A percentile compares a stretch with the other conserved stretches of the same genome.
These are phyloP conservation scores for Brassica nigra DNA, from an alignment of 345 rosid genomes.

Conservation along the genomic window DNA sequence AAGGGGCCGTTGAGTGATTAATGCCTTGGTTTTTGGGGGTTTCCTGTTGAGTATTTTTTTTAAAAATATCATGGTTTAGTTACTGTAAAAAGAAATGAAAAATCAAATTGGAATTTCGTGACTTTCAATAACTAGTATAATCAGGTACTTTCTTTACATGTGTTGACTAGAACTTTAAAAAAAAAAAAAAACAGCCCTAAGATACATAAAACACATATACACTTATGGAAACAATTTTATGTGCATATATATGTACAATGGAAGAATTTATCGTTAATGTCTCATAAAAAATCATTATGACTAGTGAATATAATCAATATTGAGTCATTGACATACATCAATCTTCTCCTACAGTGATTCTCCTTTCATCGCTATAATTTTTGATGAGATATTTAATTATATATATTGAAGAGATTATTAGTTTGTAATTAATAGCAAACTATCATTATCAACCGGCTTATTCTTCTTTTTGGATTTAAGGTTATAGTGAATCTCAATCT, in stretches of 20 bases:
- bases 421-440: neutral
- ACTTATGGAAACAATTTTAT: neutral
- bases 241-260: neutral
- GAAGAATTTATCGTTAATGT: neutral
- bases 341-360: neutral
- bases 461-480: conserved; percentile 25
- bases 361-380: neutral
- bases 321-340: neutral
- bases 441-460: conserved; percentile 32
- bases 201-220: neutral
- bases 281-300: neutral
- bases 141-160: neutral
- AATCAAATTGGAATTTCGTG: too few species aligned
- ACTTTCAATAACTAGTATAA: too few species aligned
- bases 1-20: conserved; percentile 21
- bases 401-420: neutral
- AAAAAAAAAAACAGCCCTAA: neutral
- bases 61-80: neutral
- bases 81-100: neutral
- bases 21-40: conserved; percentile 13
- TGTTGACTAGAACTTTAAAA: neutral
- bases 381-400: neutral
- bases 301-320: neutral
- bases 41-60: neutral
- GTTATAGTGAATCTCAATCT: conserved; percentile 14